These are phyloP conservation scores for maize (Zea mays) DNA, from an alignment of 176 grass and related monocot species.

Conservation along the genomic window Zm-B73-REFERENCE-NAM-5.0 NC_050096.1:197593001-197593500, in stretches of 20 bases:
- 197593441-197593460: not conserved
- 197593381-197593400: conserved; percentile 60
- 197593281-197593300: not conserved
- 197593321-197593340: conserved; percentile 17
- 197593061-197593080: not conserved
- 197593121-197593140: not conserved
- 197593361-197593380: conserved; percentile 61
- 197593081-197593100: not conserved
- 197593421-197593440: not conserved
- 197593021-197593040: not conserved
- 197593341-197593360: conserved; percentile 53
- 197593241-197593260: not conserved
- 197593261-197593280: conserved; percentile 2
- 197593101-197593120: not conserved
- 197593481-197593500: not conserved
- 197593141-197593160: not conserved
- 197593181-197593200: not conserved
- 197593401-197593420: conserved; percentile 59
- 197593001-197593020: not conserved
- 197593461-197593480: not conserved
- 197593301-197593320: not conserved
- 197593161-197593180: not conserved
- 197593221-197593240: too few relatives aligned
- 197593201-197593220: too few relatives aligned
- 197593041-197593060: not conserved